Evolutionary conservation across 2,329 filamentous ascomycete genomes (phyloP), one percentile per base, ranked within the genome.

Genomic region (Fusarium sp.): DNA sequence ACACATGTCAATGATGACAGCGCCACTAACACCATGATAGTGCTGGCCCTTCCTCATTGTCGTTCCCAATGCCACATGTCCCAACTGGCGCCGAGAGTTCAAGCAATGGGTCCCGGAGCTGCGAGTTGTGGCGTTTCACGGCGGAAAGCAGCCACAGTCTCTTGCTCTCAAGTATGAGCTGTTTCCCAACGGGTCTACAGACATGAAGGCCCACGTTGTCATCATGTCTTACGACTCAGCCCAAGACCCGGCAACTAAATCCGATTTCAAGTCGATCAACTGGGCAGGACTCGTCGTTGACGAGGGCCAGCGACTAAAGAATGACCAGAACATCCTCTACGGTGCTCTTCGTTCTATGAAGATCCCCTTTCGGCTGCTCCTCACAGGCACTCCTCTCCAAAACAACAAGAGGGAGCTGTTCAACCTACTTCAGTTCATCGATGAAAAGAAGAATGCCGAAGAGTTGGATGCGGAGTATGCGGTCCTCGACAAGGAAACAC

Each of bases 61-160:
- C 2, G 96, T 97, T 1, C 97, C 97, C 0, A 98, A 98, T 80
- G 92, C 96, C 0, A 99, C 97, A 0, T 97, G 95, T 81, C 91
- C 95, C n/a, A 99, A 99, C 81, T 99, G 97, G 96, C 93, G 96
- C 7, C 92, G 96, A 58, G 97, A 99, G 81, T 95, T 98, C 82
- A 97, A 97, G 84, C 92, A 94, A 76, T 99, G 96, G 96, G 92
- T 93, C 0, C 96, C 96, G 2, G 90, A 90, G 8, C 85, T 98
- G 39, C 91, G 95, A 48, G 95, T 97, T 8, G 95, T 98, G n/a
- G 93, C 95, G 0, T 98, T 97, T 81, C 97, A 97, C 81, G 97
- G 97, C 54, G 93, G 93, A 18, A 89, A 88, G 60, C 88, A 89
- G 58, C 88, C 95, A 18, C 93, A 97, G 75, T 90, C 94, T 41